Evolutionary conservation across 1,284 basidiomycete genomes (phyloP), one percentile per base, ranked within the genome.

Genomic region (Paramarasmius palmivorus): DNA sequence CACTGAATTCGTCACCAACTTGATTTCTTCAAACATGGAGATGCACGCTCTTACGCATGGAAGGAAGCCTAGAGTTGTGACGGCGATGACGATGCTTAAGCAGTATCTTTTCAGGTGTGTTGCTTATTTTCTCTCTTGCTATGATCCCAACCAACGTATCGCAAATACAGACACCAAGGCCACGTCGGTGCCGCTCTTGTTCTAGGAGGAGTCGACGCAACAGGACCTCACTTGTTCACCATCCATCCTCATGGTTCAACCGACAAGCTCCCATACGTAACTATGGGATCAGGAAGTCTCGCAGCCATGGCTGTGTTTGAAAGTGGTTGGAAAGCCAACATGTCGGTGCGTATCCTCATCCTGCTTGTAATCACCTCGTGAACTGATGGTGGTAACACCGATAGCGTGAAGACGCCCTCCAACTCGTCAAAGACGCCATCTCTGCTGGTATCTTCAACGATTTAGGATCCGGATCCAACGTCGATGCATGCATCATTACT

Each of bases 231-330:
- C 59, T 86, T 99, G 7, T 99, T 98, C 76, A 98, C 96, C 10
- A 90, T 99, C 59, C 88, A 91, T 57, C 95, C 97, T 1, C 96
- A 99, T 72, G 97, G 97, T 7, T 96, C 93, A 15, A 98, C 97
- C 0, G 97, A 99, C 75, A 99, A 99, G 73, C 80, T 99, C 32
- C 97, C 97, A 0, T 99, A 98, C 65, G 96, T 99, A 29, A 98
- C 97, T 0, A 99, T 99, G 96, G 97, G 97, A 32, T 95, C 92
- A 4, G 97, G 97, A 57, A 90, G 86, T 63, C 78, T 98, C 47
- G 97, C 97, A 2, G 97, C 96, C 22, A 99, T 99, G 97, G 93
- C 95, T 14, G 90, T 99, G 12, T 99, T 99, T 63, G 97, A 99
- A 70, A 86, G 83, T 51, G 71, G 79, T 12, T 99, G 95, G 95